Percentiles rank a stretch among this genome's conserved stretches.
Conservation (phyloP, 768 basidiomycete genomes). For the Crassisporium funariophilum region DNA sequence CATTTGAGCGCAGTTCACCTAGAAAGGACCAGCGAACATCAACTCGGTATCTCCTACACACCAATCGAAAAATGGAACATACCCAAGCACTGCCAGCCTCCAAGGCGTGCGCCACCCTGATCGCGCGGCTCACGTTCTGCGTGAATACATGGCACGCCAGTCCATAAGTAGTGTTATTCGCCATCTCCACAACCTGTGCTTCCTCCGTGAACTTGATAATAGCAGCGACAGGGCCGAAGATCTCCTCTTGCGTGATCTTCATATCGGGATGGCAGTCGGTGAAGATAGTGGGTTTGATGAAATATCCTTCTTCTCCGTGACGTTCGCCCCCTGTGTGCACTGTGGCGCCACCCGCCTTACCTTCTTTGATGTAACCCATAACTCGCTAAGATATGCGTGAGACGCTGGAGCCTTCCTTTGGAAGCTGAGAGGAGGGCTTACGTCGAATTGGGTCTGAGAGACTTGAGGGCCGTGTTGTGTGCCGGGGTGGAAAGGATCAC, state of each 20-base stretch:
- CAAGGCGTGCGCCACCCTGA: constrained; percentile 62
- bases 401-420: not conserved
- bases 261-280: constrained; percentile 61
- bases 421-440: constrained; percentile 29
- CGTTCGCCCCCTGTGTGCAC: not conserved
- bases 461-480: constrained; percentile 73
- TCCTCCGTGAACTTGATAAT: constrained; percentile 70
- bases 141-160: constrained; percentile 80
- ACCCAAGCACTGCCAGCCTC: constrained; percentile 16
- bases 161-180: constrained; percentile 81
- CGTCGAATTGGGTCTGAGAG: constrained; percentile 65
- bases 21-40: not conserved
- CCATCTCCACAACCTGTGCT: constrained; percentile 57
- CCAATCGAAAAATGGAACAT: constrained; percentile 1
- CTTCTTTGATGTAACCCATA: constrained; percentile 74
- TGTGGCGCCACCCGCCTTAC: constrained; percentile 69
- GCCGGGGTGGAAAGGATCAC: constrained; percentile 58
- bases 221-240: constrained; percentile 77
- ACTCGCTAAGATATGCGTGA: constrained; percentile 50
- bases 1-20: constrained; percentile 47
- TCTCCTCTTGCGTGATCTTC: constrained; percentile 70
- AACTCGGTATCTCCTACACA: constrained; percentile 5
- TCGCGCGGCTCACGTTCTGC: constrained; percentile 62
- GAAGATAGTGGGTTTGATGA: constrained; percentile 72
- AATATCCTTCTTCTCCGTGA: constrained; percentile 57